Evolutionary conservation across 139 green algal genomes (phyloP), one percentile per base, ranked within the genome.

Genomic region (Chlamydomonas sphaeroides): DNA sequence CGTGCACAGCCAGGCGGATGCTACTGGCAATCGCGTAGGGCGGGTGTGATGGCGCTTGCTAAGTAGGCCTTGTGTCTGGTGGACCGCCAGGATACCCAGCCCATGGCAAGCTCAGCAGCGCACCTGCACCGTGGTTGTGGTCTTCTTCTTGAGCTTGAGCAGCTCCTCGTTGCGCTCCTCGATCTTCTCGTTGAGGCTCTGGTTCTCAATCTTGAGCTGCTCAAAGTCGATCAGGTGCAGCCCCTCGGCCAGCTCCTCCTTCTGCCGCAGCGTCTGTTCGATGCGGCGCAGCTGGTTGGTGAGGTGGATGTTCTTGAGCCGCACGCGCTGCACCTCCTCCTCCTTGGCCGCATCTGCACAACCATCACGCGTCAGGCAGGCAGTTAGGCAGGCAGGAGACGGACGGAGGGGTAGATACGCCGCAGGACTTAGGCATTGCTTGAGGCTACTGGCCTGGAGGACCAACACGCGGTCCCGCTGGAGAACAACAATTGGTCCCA

Each of bases 181-280:
- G 62, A 97, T 96, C 86, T 96, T 96, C 71, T 95, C 93, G 38
- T 94, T 92, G 68, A 98, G 86, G 53, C 80, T 92, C 87, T 95
- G 92, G 84, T 96, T 98, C 84, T 98, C 95, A 59, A 98, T 98
- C 85, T 97, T 97, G 65, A 97, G 92, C 90, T 98, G 95, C 92
- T 98, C 95, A 89, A 97, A 98, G 88, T 98, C 95, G 32, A 98
- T 96, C 38, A 98, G 89, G 75, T 98, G 94, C 71, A 98, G 91
- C 20, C 94, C 94, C 70, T 97, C 94, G 32, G 89, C 93, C 68
- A 96, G 89, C 81, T 91, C 75, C 79, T 93, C 89, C 61, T 89
- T 91, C 57, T 90, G 85, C 68, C 79, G 62, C 51, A 93, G 81
- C 65, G 83, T 85, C 61, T 82, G 68, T 75, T 90, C 84, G 45